Evolutionary conservation across 345 rosid species (phyloP).

Genomic region (Populus tremula): DNA sequence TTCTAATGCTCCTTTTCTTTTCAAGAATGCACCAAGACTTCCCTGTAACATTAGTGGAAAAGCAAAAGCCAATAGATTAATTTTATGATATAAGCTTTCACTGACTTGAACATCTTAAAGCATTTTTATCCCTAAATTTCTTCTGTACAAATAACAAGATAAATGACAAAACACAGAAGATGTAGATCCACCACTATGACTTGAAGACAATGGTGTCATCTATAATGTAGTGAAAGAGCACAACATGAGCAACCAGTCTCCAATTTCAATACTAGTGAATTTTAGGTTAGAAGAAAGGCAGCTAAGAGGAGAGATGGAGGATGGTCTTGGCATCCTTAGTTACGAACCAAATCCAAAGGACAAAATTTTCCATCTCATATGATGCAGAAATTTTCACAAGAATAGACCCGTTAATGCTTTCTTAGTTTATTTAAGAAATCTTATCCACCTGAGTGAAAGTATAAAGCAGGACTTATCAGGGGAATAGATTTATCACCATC

Average conservation of each 20-base stretch:
- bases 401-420: background rate
- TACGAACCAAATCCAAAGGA: background rate
- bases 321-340: background rate
- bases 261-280: background rate
- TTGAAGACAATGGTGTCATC: background rate
- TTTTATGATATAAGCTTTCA: background rate
- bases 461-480: background rate
- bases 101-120: background rate
- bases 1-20: slow-evolving; percentile 56
- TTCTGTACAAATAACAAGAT: background rate
- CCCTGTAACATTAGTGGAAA: slow-evolving; percentile 47
- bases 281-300: background rate
- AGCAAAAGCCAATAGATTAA: background rate
- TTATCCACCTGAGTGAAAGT: background rate
- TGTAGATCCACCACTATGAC: background rate
- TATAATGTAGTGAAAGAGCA: background rate
- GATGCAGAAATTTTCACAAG: background rate
- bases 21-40: slow-evolving; percentile 61
- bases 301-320: background rate
- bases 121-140: background rate
- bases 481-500: background rate
- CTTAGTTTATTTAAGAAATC: background rate
- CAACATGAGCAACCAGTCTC: background rate
- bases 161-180: background rate
- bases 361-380: background rate